These are phyloP conservation scores for Diophrys sp. DNA, from an alignment of 73 alveolate species.

Conservation along the genomic window DNA sequence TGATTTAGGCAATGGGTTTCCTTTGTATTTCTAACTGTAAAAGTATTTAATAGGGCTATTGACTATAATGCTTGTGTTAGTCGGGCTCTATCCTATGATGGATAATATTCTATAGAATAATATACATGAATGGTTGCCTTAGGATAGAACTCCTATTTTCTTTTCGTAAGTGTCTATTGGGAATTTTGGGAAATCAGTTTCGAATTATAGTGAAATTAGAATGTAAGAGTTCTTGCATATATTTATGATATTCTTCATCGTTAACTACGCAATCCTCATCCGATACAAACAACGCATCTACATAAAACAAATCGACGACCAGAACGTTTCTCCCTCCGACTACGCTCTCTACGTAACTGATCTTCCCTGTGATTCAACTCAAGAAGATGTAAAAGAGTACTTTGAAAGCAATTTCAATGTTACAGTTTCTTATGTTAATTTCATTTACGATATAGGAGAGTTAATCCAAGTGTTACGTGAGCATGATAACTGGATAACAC, in stretches of 20 bases:
- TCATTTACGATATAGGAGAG: conserved; percentile 18
- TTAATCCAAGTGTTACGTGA: neutral
- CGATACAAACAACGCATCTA: neutral
- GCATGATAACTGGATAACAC: neutral
- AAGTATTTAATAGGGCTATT: neutral
- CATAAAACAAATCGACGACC: conserved; percentile 12
- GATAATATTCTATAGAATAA: neutral
- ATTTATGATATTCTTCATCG: neutral
- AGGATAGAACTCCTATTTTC: neutral
- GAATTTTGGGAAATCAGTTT: conserved; percentile 20
- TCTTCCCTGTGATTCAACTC: conserved; percentile 10
- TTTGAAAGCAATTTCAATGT: neutral
- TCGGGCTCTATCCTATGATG: neutral
- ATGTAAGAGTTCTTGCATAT: neutral
- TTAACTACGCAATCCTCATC: neutral
- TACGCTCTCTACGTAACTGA: conserved; percentile 10
- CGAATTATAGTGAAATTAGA: neutral
- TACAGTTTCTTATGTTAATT: neutral
- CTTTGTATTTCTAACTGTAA: conserved; percentile 20
- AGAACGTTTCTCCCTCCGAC: conserved; percentile 21
- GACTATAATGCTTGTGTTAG: neutral
- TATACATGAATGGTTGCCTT: conserved; percentile 12
- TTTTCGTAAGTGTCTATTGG: conserved; percentile 1
- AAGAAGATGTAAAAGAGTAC: conserved; percentile 21
- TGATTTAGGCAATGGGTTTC: conserved; percentile 43